Percentiles rank a stretch among this genome's conserved stretches.
Evolutionary conservation across 257 asterid species (phyloP).

Genomic region (Solanum etuberosum): DNA sequence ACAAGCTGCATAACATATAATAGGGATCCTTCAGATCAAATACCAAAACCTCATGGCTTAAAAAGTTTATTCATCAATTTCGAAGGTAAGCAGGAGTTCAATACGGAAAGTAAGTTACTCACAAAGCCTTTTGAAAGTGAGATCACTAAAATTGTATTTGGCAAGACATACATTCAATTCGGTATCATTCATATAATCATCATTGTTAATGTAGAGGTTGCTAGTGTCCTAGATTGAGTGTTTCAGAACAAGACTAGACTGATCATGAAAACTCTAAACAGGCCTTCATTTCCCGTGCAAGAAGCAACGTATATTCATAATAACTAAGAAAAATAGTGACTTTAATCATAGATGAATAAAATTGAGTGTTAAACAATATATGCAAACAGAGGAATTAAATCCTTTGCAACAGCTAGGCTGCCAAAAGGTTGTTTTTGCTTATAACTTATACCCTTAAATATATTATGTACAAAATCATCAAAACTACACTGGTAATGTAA

Average conservation of each 20-base stretch:
- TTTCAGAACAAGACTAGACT: neutral
- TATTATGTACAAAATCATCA: neutral
- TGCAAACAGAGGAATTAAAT: neutral
- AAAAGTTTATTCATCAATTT: neutral
- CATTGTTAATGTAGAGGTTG: neutral
- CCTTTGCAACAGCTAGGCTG: neutral
- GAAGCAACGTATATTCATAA: neutral
- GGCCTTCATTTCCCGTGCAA: neutral
- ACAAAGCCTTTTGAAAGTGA: neutral
- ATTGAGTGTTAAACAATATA: neutral
- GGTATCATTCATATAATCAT: neutral
- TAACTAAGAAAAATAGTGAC: neutral
- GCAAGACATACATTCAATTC: neutral
- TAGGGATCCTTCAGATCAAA: constrained; percentile 4
- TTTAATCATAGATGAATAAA: neutral
- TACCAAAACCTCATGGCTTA: neutral
- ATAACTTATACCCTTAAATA: neutral
- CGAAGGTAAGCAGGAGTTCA: neutral
- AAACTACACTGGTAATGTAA: neutral
- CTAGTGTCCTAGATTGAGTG: neutral
- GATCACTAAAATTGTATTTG: neutral
- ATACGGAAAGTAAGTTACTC: neutral
- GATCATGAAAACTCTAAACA: neutral
- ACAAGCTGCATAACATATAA: constrained; percentile 53
- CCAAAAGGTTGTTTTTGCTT: neutral